Conservation (phyloP, 306 rosid genomes). For the Cicer bijugum region DNA sequence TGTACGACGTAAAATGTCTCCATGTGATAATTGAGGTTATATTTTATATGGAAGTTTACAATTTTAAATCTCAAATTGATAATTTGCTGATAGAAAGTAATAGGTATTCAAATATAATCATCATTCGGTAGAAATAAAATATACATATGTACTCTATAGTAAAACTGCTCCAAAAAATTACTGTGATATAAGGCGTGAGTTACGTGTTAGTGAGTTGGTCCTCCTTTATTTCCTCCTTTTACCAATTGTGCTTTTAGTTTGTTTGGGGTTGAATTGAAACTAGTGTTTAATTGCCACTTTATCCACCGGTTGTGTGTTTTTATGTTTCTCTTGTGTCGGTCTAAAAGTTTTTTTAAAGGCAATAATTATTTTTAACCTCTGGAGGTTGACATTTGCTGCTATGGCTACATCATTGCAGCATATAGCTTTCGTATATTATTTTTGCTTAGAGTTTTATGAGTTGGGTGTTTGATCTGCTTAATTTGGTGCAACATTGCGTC, state of each 20-base stretch:
- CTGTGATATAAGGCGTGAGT: background rate
- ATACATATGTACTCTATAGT: background rate
- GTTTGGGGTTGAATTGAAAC: conserved; percentile 14
- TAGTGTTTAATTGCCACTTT: conserved; percentile 12
- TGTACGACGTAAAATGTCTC: no score
- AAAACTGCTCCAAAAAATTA: background rate
- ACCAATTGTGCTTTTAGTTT: background rate
- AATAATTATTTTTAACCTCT: conserved; percentile 22
- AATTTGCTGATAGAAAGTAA: no score
- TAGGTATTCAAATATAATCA: no score
- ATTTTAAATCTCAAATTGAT: no score
- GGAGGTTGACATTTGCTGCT: conserved; percentile 38
- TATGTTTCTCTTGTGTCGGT: conserved; percentile 18
- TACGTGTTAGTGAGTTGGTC: conserved; percentile 4
- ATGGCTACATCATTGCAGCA: conserved; percentile 12
- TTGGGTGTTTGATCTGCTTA: conserved; percentile 2
- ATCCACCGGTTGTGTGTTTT: background rate
- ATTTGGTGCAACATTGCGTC: conserved; percentile 37
- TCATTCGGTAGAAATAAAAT: no score
- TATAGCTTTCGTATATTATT: background rate
- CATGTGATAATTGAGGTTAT: no score
- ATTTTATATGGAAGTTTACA: no score
- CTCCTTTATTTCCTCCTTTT: background rate
- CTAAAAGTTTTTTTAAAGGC: conserved; percentile 21
- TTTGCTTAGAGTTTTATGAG: background rate